Percentiles rank a stretch among this genome's conserved stretches.
phyloP scores from a whole-genome alignment of 306 rosid genomes.

The Quercus ilex region DNA sequence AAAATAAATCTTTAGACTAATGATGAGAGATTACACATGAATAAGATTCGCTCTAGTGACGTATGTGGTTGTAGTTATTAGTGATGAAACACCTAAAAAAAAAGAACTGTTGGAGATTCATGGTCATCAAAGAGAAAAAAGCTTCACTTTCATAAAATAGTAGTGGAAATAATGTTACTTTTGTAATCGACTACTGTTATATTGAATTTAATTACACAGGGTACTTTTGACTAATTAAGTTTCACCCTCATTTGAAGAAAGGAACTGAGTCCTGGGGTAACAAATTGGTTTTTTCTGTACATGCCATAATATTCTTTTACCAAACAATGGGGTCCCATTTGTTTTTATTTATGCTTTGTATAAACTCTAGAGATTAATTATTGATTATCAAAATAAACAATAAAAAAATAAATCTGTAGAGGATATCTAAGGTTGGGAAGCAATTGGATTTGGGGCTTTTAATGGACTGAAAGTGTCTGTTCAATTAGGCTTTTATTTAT shows the following conservation, averaged over 20 bases:
- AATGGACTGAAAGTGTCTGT: conserved; percentile 32
- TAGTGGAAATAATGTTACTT: conserved; percentile 31
- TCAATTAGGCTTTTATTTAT: conserved; percentile 14
- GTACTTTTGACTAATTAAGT: neutral
- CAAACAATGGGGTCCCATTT: conserved; percentile 31
- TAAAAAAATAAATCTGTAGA: too few relatives aligned
- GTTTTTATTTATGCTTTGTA: conserved; percentile 25
- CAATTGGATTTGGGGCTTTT: conserved; percentile 23
- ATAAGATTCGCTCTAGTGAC: neutral
- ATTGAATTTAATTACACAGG: neutral
- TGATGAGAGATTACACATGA: neutral
- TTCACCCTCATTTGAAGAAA: conserved; percentile 12
- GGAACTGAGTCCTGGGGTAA: conserved; percentile 23
- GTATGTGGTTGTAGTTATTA: neutral
- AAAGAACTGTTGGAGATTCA: conserved; percentile 13
- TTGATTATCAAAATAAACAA: too few relatives aligned
- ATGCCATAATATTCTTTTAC: conserved; percentile 30
- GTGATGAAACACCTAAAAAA: neutral
- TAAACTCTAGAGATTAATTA: conserved; percentile 27
- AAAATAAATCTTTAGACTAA: neutral
- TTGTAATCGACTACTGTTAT: conserved; percentile 1
- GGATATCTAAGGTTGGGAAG: neutral
- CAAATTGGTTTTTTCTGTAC: conserved; percentile 2
- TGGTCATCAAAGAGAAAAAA: conserved; percentile 6
- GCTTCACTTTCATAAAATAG: neutral